phyloP scores from a whole-genome alignment of 1,284 basidiomycete genomes.

The Meira miltonrushii region DNA sequence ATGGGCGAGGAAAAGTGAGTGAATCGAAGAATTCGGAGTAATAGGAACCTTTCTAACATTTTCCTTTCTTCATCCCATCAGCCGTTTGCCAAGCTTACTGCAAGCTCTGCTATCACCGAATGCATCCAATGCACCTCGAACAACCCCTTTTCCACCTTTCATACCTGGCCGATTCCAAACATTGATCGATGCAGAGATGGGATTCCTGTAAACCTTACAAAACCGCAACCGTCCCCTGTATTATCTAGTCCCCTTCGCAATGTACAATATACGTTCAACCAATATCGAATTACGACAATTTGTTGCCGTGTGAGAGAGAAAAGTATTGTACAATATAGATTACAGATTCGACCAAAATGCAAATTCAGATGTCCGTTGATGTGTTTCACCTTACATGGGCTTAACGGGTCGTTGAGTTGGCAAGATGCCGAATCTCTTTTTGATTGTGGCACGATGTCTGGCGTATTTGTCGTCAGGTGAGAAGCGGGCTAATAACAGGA shows the following conservation, averaged over 20 bases:
- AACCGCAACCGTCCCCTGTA: no score
- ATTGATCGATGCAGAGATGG: conserved; percentile 13
- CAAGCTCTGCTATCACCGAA: background rate
- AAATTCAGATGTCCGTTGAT: background rate
- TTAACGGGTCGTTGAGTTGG: conserved; percentile 40
- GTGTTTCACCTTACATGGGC: conserved; percentile 27
- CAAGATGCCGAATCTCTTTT: conserved; percentile 48
- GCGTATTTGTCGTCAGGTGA: conserved; percentile 53
- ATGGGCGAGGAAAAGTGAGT: background rate
- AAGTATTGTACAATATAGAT: no score
- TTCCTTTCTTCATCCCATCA: background rate
- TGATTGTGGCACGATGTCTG: conserved; percentile 49
- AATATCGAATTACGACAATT: no score
- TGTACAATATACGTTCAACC: no score
- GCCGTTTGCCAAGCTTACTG: background rate
- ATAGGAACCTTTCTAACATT: background rate
- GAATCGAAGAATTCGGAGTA: background rate
- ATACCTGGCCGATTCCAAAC: conserved; percentile 9
- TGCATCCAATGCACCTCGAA: background rate
- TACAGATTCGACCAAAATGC: no score
- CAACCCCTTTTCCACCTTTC: conserved; percentile 9
- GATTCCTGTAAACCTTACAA: background rate
- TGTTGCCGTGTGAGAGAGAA: no score
- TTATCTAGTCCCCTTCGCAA: no score
- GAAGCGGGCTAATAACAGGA: conserved; percentile 33